Conservation (phyloP, 163 green algal genomes). For the Scenedesmus sp. region DNA sequence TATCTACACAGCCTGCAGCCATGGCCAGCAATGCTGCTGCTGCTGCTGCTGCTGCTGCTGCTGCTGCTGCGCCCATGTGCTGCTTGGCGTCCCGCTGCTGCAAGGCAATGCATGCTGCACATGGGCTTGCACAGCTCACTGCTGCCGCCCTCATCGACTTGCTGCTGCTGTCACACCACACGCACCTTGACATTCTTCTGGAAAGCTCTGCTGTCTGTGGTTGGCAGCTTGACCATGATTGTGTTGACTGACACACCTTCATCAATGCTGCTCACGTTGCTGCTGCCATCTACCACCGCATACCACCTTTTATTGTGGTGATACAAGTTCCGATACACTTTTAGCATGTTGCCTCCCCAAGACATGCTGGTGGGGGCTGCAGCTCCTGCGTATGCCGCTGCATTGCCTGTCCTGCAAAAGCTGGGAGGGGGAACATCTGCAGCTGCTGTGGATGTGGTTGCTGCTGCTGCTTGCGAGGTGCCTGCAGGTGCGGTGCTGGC, state of each 20-base stretch:
- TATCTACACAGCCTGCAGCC: too few relatives aligned
- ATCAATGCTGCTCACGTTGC: slow-evolving; percentile 52
- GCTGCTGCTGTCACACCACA: background rate
- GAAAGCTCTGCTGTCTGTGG: slow-evolving; percentile 57
- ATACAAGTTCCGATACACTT: slow-evolving; percentile 77
- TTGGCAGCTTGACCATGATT: slow-evolving; percentile 61
- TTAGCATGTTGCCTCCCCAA: slow-evolving; percentile 53
- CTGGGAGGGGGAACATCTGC: background rate
- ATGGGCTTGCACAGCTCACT: background rate
- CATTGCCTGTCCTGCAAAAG: slow-evolving; percentile 49
- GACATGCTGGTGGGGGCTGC: slow-evolving; percentile 58
- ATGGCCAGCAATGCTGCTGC: too few relatives aligned
- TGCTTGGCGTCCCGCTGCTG: background rate
- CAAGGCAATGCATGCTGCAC: background rate
- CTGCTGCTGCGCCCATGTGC: background rate
- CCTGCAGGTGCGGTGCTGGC: background rate
- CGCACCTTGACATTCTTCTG: slow-evolving; percentile 55
- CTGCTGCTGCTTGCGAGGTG: background rate
- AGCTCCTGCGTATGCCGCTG: slow-evolving; percentile 2
- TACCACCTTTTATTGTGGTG: slow-evolving; percentile 62
- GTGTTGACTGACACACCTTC: slow-evolving; percentile 68
- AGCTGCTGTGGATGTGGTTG: background rate
- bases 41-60: too few relatives aligned
- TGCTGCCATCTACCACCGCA: background rate
- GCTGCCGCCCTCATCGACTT: too few relatives aligned